Percentiles rank a stretch among this genome's conserved stretches.
These are phyloP conservation scores for Diaporthe amygdali DNA, from an alignment of 2,329 filamentous ascomycete species.

Conservation along the genomic window DNA sequence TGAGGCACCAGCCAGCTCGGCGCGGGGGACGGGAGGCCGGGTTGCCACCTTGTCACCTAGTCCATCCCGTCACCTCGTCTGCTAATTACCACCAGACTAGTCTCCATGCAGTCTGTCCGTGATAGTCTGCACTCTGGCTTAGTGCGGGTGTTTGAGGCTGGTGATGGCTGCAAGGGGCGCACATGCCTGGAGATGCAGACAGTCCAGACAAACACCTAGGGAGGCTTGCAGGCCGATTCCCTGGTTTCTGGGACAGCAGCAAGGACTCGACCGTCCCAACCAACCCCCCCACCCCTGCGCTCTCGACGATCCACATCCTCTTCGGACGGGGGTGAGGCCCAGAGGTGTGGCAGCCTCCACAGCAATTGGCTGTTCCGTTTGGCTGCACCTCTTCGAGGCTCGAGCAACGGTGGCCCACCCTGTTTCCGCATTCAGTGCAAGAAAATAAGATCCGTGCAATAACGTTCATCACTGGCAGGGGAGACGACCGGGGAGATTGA, in stretches of 20 bases:
- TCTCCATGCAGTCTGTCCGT: neutral
- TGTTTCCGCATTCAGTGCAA: slow-evolving; percentile 11
- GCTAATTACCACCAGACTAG: too few relatives aligned
- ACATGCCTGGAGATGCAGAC: neutral
- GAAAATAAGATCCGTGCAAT: slow-evolving; percentile 17
- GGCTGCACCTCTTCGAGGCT: slow-evolving; percentile 11
- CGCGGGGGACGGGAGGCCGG: neutral
- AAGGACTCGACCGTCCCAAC: neutral
- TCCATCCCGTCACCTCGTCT: neutral
- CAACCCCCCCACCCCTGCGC: neutral
- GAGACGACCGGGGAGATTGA: slow-evolving; percentile 7
- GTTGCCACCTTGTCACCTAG: slow-evolving; percentile 11
- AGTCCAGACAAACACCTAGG: neutral
- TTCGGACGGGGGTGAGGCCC: neutral
- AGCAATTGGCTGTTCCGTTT: slow-evolving; percentile 13
- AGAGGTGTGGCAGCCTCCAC: slow-evolving; percentile 8
- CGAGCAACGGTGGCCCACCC: slow-evolving; percentile 12
- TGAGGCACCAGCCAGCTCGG: neutral
- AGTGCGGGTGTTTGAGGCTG: slow-evolving; percentile 7
- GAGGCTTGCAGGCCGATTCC: neutral
- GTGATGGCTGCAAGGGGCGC: slow-evolving; percentile 10
- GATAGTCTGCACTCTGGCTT: too few relatives aligned
- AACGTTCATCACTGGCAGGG: slow-evolving; percentile 13
- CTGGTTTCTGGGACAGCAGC: neutral
- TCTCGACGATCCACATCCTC: neutral